Base-by-base conservation (phyloP, 78 protist species). In the Monosiga brevicollis region DNA sequence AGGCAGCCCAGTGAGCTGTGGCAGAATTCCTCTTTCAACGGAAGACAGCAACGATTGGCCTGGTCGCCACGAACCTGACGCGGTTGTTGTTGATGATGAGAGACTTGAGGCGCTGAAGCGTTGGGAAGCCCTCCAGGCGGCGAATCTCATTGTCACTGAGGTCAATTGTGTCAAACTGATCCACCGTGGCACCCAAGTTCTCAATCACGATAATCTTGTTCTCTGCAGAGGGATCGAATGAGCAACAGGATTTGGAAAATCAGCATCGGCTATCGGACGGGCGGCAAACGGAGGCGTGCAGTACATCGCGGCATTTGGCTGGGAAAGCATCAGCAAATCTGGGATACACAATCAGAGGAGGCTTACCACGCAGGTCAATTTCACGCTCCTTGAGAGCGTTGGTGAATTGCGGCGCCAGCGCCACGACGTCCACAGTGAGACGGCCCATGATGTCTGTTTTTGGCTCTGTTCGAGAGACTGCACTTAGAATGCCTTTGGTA, bases 101-200 rank as follows among this genome's bases (percentile, higher is more conserved):
- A n/a, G 90, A 81, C 73, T 84, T 83, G 29, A 95, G 79, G 25
- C 96, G 76, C 34, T 78, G 42, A 38, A 95, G 79, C 43, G 73
- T 78, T 29, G 98, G 93, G 73, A 93, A 78, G 43, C 88, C 88
- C 35, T 93, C 98, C 1, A 95, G 83, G 72, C 82, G 49, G 15
- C 82, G 73, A 6, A 95, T 86, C 42, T 88, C 91, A 83, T 95
- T 95, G 76, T 95, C 95, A 6, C 95, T 84, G 41, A 95, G 87
- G 84, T 95, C 98, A 72, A 95, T 91, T 2, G 94, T 70, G 83
- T 94, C 95, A 73, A 92, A 95, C 76, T 88, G 93, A 79, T 95
- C 93, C 83, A 90, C 86, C 34, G 95, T 90, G 29, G 94, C 95
- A 3, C 95, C 94, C 34, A 93, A 39, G 83, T 95, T 95, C 78